A percentile compares a stretch with the other conserved stretches of the same genome.
phyloP scores from a whole-genome alignment of 805 yeast genomes.

The Saturnispora sekii region DNA sequence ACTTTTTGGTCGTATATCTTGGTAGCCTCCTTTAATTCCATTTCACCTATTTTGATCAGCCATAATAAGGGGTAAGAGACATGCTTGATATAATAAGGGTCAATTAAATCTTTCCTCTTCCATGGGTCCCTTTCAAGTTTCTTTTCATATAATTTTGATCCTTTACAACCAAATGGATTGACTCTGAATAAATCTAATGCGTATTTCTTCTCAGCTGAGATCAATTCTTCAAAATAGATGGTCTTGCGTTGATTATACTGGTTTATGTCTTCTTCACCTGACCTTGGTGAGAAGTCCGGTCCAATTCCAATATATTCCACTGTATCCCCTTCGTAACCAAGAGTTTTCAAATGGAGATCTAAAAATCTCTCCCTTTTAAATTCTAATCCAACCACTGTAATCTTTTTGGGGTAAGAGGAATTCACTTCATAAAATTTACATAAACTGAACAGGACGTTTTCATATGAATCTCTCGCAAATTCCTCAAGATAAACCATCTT shows the following conservation, averaged over 20 bases:
- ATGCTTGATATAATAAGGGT: background rate
- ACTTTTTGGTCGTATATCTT: conserved; percentile 12
- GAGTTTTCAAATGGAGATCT: conserved; percentile 42
- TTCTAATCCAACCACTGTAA: conserved; percentile 64
- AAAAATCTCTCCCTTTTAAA: conserved; percentile 59
- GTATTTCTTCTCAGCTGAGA: conserved; percentile 37
- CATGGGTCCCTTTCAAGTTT: conserved; percentile 49
- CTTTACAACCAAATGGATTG: conserved; percentile 51
- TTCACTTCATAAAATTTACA: conserved; percentile 40
- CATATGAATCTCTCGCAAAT: conserved; percentile 71
- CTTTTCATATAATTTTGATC: conserved; percentile 34
- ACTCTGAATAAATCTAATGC: conserved; percentile 44
- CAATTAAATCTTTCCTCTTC: conserved; percentile 7
- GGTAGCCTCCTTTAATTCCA: conserved; percentile 22
- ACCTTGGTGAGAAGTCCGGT: conserved; percentile 36
- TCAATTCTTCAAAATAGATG: conserved; percentile 39
- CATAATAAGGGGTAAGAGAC: conserved; percentile 14
- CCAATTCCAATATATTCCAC: conserved; percentile 45
- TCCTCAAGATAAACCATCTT: conserved; percentile 44
- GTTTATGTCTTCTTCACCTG: conserved; percentile 2
- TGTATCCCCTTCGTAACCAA: conserved; percentile 29
- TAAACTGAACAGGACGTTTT: conserved; percentile 57
- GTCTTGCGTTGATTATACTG: conserved; percentile 18
- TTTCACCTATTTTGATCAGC: conserved; percentile 22
- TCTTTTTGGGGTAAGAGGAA: conserved; percentile 37